Percentiles rank a stretch among this genome's conserved stretches.
Evolutionary conservation across 2,329 filamentous ascomycete genomes (phyloP).

Genomic region (Westerdykella ornata): DNA sequence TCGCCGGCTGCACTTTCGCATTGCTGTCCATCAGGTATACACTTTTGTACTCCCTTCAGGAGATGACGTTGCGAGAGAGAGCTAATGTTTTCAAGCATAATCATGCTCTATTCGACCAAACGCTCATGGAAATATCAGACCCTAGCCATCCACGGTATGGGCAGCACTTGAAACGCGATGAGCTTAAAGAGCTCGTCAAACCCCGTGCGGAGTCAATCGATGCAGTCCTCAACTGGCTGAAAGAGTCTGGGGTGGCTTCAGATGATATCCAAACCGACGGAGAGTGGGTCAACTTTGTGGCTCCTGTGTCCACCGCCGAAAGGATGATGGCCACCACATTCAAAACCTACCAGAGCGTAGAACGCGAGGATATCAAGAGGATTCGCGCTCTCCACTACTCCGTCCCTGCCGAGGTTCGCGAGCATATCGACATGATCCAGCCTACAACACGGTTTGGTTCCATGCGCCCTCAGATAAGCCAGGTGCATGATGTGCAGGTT

Average conservation of each 20-base stretch:
- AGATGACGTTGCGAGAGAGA: background rate
- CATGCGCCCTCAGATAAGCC: conserved; percentile 40
- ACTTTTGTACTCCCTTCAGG: background rate
- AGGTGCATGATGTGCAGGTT: conserved; percentile 20
- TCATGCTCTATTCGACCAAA: conserved; percentile 50
- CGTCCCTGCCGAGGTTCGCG: conserved; percentile 50
- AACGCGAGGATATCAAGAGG: conserved; percentile 38
- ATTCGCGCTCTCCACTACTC: conserved; percentile 57
- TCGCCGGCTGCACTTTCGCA: conserved; percentile 34
- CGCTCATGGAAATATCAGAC: conserved; percentile 55
- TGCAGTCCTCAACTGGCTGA: conserved; percentile 52
- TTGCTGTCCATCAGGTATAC: conserved; percentile 36
- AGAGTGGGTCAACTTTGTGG: conserved; percentile 57
- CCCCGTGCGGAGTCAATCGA: conserved; percentile 45
- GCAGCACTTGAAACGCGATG: conserved; percentile 54
- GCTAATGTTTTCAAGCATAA: conserved; percentile 42
- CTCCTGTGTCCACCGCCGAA: conserved; percentile 49
- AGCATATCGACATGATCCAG: conserved; percentile 56
- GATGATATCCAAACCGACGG: conserved; percentile 46
- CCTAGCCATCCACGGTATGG: conserved; percentile 56
- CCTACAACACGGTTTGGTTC: conserved; percentile 58
- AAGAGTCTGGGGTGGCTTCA: conserved; percentile 43
- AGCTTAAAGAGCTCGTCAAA: conserved; percentile 50
- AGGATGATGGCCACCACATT: conserved; percentile 53
- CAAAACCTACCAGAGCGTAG: conserved; percentile 48